Evolutionary conservation across 176 grass and related monocot genomes (phyloP), one percentile per base, ranked within the genome.

Genomic region (Paspalum notatum): DNA sequence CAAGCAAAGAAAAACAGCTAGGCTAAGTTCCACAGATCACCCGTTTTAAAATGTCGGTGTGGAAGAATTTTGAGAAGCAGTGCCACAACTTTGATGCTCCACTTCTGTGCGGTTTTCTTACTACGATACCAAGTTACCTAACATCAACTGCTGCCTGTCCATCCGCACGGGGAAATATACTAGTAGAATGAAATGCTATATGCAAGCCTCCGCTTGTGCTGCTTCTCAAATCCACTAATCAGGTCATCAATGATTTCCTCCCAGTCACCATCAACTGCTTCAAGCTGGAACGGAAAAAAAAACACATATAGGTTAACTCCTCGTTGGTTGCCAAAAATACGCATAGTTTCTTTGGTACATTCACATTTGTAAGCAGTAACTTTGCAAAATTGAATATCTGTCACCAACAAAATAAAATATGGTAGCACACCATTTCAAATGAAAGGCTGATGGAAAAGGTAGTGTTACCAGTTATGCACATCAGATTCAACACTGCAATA

Each of bases 241-340:
- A 89, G 53, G 71, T 85, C 82, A 81, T 89, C 87, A 9, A 81
- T 85, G n/a, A 81, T 85, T 69, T 80, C 77, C 63, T 89, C 87
- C 87, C 82, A 81, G 69, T 71, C 82, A 49, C 65, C 64, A 48
- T 70, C 77, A 58, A 74, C 50, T 55, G 39, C 82, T 85, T 80
- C 70, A 63, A 85, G 71, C 87, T 89, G 87, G 20, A 76, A 75
- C 24, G 20, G 16, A 6, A 26, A 32, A 26, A 32, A 32, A 76
- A 46, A 17, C 7, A 32, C 9, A 47, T 2, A 54, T 20, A 68
- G 37, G 26, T 88, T 45, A 79, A 38, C 41, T 62, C 56, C 39
- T 78, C 41, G 2, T 20, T 25, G 44, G 22, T 74, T 70, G 43
- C 9, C 38, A n/a, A 68, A 40, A 60, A 13, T 67, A 73, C 43